Evolutionary conservation across 768 basidiomycete species (phyloP), one percentile per base, ranked within the genome.

Genomic region (Phlebiopsis gigantea): DNA sequence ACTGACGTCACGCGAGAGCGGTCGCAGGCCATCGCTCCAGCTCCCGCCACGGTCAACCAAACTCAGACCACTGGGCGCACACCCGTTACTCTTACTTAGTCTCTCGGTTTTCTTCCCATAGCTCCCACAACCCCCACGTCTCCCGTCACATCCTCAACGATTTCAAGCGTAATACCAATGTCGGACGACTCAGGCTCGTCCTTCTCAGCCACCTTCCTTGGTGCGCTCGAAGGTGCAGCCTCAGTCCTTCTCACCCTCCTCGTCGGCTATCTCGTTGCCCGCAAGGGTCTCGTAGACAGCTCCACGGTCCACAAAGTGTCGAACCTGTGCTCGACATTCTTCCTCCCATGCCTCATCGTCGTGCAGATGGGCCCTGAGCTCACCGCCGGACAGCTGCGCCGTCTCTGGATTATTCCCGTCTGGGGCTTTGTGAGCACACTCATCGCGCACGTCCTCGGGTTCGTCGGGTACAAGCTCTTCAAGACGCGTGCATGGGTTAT

Each of bases 311-410:
- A 62, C 22, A 55, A 58, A 43, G 46, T 68, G 43, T 64, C 66
- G 57, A 62, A 55, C 46, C 57, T 69, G 34, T 69, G 65, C 58
- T 61, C 68, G 5, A 56, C 53, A 24, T 54, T 67, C 55, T 68
- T 69, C 62, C 34, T 4, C 34, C 68, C 68, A 21, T 65, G 63
- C 49, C 67, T 69, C 59, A 62, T 69, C 61, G 46, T 69, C 61
- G 65, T 61, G 10, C 57, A 66, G 50, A 69, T 68, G 68, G 68
- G 66, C 3, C 50, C 68, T 66, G 58, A 63, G 59, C 62, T 69
- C 48, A 67, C 68, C 49, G 57, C 48, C n/a, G 6, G 25, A 10
- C 53, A 54, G 4, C 56, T 69, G 43, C n/a, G 57, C 19, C 53
- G 43, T 30, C 51, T 66, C 28, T 69, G 68, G 66, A 63, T 69